Base-by-base conservation (phyloP, 495 filamentous ascomycete genomes). In the Penicillium angulare region DNA sequence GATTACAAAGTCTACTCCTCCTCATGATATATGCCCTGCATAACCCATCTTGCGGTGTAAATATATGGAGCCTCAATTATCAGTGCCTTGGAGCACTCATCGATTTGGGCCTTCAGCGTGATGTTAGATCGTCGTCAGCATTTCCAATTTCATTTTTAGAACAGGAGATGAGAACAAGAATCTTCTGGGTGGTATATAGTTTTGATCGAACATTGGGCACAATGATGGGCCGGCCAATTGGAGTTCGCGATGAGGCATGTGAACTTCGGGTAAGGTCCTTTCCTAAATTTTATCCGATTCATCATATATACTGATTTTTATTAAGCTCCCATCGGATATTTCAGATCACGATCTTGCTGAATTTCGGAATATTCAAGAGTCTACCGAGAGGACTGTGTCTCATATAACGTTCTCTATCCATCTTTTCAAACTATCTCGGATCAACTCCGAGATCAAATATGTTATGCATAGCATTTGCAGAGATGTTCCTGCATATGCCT, bases 391-490 rank as follows among this genome's bases (percentile, higher is more conserved):
- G 7, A n/a, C 61, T 2, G 49, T 57, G 5, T 68, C 71, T 13
- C 68, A 74, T 44, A 74, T 76, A 34, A 64, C 69, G 3, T 66
- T 61, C 43, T 67, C 71, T 0, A 73, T 76, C 26, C 74, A 74
- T 43, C 50, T 78, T 0, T 74, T 76, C 56, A 69, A 62, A 40
- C 51, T 76, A 1, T 65, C 75, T 3, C 57, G 61, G 12, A 46
- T 76, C 15, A 76, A 76, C 42, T 78, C 73, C 1, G 73, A 76
- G 44, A 78, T 77, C 27, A 78, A 78, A 59, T 78, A 76, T 44
- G 56, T 76, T 35, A 70, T 73, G 62, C 69, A 76, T 38, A 73
- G 72, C 44, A 63, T 76, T 39, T 65, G 60, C 49, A 63, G 68
- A 31, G 64, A 68, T 10, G 49, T 59, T 6, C 72, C 72, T 3